A percentile compares a stretch with the other conserved stretches of the same genome.
These are phyloP conservation scores for Paramecium sexaurelia DNA, from an alignment of 73 alveolate species.

Conservation along the genomic window DNA sequence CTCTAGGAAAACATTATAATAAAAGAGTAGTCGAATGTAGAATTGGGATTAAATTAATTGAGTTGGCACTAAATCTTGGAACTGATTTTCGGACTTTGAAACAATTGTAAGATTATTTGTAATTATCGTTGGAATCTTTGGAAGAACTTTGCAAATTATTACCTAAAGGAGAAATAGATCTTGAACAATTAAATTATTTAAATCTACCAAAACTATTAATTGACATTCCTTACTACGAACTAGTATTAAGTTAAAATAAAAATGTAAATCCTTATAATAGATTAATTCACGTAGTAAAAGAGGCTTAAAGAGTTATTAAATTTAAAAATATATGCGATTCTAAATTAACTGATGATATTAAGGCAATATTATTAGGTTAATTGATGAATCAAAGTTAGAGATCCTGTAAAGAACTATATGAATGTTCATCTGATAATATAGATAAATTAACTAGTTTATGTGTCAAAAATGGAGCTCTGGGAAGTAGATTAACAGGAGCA, in stretches of 20 bases:
- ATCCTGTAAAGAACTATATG: conserved; percentile 83
- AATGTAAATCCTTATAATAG: conserved; percentile 76
- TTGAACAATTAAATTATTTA: not conserved
- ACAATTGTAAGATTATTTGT: conserved; percentile 73
- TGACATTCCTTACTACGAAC: conserved; percentile 76
- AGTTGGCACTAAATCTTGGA: conserved; percentile 29
- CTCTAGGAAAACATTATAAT: conserved; percentile 83
- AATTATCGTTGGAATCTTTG: conserved; percentile 52
- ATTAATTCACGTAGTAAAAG: conserved; percentile 81
- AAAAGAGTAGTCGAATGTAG: conserved; percentile 90
- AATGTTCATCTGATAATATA: conserved; percentile 85
- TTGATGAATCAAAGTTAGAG: conserved; percentile 85
- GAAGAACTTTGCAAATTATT: conserved; percentile 66
- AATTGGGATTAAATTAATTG: conserved; percentile 68
- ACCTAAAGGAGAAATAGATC: conserved; percentile 53
- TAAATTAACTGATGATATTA: conserved; percentile 58
- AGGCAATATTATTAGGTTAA: conserved; percentile 78
- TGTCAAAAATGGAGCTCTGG: conserved; percentile 89
- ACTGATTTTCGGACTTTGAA: conserved; percentile 67
- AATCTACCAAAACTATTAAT: conserved; percentile 32
- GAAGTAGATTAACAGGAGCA: conserved; percentile 93
- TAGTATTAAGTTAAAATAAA: conserved; percentile 71
- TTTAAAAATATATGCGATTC: conserved; percentile 76
- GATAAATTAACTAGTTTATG: conserved; percentile 79
- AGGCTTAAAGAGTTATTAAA: conserved; percentile 81